Percentiles rank a stretch among this genome's conserved stretches.
Conservation (phyloP, 1,284 basidiomycete genomes). For the Boletus sp. region DNA sequence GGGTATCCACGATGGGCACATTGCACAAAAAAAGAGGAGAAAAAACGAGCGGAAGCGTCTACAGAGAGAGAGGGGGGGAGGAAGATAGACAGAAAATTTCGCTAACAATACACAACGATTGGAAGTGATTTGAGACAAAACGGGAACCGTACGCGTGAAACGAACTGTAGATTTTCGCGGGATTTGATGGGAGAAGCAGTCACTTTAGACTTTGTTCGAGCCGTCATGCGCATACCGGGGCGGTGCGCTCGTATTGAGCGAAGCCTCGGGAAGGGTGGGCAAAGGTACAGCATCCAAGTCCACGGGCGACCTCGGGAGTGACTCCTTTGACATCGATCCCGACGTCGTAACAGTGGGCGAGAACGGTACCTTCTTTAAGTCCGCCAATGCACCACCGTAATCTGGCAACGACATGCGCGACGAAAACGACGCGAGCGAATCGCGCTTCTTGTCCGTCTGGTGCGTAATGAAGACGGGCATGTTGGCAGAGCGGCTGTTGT, state of each 20-base stretch:
- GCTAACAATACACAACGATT: constrained; percentile 29
- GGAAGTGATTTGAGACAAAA: constrained; percentile 1
- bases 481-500: constrained; percentile 21
- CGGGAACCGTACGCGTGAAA: not conserved
- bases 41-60: not conserved
- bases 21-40: not conserved
- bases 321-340: constrained; percentile 28
- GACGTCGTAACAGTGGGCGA: constrained; percentile 22
- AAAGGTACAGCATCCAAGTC: constrained; percentile 17
- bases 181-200: not conserved
- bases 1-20: constrained; percentile 18
- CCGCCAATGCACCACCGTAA: constrained; percentile 33
- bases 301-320: constrained; percentile 24
- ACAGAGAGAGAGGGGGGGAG: not conserved
- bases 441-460: constrained; percentile 39
- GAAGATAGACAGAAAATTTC: not conserved
- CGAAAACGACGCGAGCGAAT: constrained; percentile 45
- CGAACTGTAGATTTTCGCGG: constrained; percentile 1
- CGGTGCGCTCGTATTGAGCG: constrained; percentile 11
- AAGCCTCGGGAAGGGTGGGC: constrained; percentile 18
- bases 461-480: constrained; percentile 43
- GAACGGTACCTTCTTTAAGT: constrained; percentile 28
- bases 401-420: constrained; percentile 40
- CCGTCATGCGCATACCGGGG: constrained; percentile 21
- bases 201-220: constrained; percentile 15